These are phyloP conservation scores for Tulasnella sp. DNA, from an alignment of 768 basidiomycete genomes.

Conservation along the genomic window DNA sequence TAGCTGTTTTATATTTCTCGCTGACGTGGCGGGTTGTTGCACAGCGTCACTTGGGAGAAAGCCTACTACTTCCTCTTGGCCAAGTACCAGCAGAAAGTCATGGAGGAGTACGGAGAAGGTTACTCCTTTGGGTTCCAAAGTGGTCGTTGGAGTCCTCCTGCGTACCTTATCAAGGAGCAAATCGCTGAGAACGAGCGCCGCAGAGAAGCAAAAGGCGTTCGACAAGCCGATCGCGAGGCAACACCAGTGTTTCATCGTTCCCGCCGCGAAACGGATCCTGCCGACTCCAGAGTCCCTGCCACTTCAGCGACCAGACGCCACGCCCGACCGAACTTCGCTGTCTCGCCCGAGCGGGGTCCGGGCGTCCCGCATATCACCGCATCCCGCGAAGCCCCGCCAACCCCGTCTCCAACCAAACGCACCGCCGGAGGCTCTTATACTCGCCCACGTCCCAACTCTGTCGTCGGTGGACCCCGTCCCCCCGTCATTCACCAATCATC, in stretches of 20 bases:
- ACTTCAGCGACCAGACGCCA: neutral
- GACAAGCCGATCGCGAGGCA: neutral
- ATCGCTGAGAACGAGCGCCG: neutral
- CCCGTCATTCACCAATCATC: neutral
- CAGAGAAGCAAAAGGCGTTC: neutral
- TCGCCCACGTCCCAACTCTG: slow-evolving; percentile 10
- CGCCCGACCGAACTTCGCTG: neutral
- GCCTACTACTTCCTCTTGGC: slow-evolving; percentile 71
- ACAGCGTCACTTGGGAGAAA: slow-evolving; percentile 64
- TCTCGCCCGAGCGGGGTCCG: neutral
- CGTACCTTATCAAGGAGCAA: slow-evolving; percentile 15
- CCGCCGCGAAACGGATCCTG: neutral
- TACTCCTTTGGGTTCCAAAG: slow-evolving; percentile 22
- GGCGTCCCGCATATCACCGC: neutral
- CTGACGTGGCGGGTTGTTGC: neutral
- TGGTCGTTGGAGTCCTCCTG: slow-evolving; percentile 20
- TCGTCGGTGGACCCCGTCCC: neutral
- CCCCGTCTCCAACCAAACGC: slow-evolving; percentile 15
- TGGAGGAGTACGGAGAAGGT: slow-evolving; percentile 50
- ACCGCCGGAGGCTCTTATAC: neutral
- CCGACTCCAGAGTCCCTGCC: too few relatives aligned
- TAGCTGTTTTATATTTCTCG: neutral
- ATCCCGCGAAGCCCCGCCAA: neutral
- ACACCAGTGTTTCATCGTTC: neutral
- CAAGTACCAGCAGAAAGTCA: slow-evolving; percentile 63